A percentile compares a stretch with the other conserved stretches of the same genome.
phyloP scores from a whole-genome alignment of 495 filamentous ascomycete genomes.

The Pyronema omphalodes region DNA sequence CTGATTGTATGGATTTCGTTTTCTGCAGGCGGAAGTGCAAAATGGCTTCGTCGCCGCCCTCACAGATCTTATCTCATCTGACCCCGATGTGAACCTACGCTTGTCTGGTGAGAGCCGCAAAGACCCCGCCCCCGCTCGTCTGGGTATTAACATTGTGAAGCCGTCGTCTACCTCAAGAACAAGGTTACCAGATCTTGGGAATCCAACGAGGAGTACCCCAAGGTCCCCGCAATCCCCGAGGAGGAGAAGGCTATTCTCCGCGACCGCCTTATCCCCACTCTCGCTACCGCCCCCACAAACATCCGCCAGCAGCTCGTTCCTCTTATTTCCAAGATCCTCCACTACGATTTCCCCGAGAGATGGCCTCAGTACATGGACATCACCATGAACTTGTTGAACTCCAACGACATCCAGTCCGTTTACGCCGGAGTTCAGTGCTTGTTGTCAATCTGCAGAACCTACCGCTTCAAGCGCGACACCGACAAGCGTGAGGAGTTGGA shows the following conservation, averaged over 20 bases:
- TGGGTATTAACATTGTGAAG: conserved; percentile 30
- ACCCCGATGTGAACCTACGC: conserved; percentile 65
- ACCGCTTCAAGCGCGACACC: conserved; percentile 68
- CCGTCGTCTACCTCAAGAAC: conserved; percentile 95
- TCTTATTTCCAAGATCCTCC: conserved; percentile 83
- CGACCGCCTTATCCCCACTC: conserved; percentile 68
- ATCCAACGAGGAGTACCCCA: conserved; percentile 49
- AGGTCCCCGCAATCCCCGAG: conserved; percentile 52
- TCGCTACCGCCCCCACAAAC: conserved; percentile 58
- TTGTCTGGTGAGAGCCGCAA: conserved; percentile 50
- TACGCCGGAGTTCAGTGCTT: conserved; percentile 89
- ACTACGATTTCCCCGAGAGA: conserved; percentile 80
- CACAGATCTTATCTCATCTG: conserved; percentile 71
- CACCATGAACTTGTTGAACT: conserved; percentile 67
- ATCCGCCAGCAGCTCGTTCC: conserved; percentile 83
- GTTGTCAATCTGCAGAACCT: conserved; percentile 79
- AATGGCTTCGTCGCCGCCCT: conserved; percentile 80
- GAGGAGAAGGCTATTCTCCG: conserved; percentile 76
- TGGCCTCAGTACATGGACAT: conserved; percentile 90
- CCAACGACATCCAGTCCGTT: conserved; percentile 65
- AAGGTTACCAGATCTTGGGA: conserved; percentile 82
- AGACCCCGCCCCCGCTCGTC: conserved; percentile 1
- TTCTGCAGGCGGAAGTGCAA: conserved; percentile 64
- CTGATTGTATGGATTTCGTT: conserved; percentile 11
- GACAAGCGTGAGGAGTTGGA: conserved; percentile 75